A percentile compares a stretch with the other conserved stretches of the same genome.
Conservation (phyloP, 805 yeast species). For the Yarrowia sp. region DNA sequence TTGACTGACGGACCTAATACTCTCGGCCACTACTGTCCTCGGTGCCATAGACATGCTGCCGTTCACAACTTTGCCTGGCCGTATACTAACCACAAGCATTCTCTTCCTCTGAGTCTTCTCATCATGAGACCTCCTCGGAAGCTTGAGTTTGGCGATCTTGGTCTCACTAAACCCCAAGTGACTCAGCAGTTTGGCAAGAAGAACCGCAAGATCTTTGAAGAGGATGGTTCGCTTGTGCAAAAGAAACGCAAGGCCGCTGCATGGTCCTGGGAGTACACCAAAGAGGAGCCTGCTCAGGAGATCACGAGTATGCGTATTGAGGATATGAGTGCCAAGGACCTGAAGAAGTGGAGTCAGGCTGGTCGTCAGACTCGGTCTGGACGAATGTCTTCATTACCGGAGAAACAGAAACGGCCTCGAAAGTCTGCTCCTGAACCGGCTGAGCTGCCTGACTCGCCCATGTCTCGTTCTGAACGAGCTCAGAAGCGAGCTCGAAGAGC, state of each 20-base stretch:
- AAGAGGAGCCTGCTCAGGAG: slow-evolving; percentile 9
- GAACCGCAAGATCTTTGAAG: slow-evolving; percentile 2
- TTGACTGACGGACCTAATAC: slow-evolving; percentile 25
- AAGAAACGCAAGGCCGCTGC: slow-evolving; percentile 6
- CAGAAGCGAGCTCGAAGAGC: neutral
- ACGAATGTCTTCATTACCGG: neutral
- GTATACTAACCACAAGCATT: slow-evolving; percentile 1
- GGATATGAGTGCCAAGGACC: slow-evolving; percentile 6
- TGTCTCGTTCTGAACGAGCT: neutral
- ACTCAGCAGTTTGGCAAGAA: neutral
- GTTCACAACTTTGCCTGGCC: slow-evolving; percentile 38
- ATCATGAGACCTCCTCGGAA: slow-evolving; percentile 3
- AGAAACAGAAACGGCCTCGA: neutral
- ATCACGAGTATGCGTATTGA: slow-evolving; percentile 9
- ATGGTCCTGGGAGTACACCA: slow-evolving; percentile 23
- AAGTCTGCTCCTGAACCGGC: slow-evolving; percentile 5
- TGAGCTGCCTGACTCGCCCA: neutral
- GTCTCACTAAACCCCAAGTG: neutral
- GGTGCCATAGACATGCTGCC: slow-evolving; percentile 39
- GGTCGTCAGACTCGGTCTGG: slow-evolving; percentile 1
- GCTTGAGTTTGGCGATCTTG: neutral
- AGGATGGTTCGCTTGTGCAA: neutral
- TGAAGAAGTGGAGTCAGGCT: neutral
- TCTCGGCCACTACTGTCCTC: slow-evolving; percentile 33
- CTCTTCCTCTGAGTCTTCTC: neutral